Evolutionary conservation across 305 asterid genomes (phyloP).

Genomic region (Plantago lanceolata): DNA sequence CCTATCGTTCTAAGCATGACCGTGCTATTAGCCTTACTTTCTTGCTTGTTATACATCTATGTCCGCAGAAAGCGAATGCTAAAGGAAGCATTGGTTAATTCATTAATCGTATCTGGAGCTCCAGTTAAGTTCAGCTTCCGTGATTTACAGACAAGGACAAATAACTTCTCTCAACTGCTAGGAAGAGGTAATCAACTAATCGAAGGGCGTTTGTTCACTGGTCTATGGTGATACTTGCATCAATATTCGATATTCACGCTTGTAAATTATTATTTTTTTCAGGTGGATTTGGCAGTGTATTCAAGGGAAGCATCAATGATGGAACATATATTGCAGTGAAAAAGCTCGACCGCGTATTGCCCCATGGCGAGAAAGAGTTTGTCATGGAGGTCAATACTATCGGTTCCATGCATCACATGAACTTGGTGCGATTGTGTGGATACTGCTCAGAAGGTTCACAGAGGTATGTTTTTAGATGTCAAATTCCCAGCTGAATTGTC

Average conservation of each 20-base stretch:
- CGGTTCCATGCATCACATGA: constrained; percentile 90
- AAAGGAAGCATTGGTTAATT: constrained; percentile 54
- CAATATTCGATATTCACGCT: constrained; percentile 1
- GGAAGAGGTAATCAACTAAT: constrained; percentile 57
- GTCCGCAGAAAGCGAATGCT: constrained; percentile 46
- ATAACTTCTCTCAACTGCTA: constrained; percentile 54
- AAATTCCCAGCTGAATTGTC: not conserved
- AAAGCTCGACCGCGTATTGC: constrained; percentile 71
- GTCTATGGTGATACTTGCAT: not conserved
- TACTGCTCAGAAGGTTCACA: constrained; percentile 71
- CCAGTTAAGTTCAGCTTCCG: constrained; percentile 65
- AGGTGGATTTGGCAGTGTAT: constrained; percentile 91
- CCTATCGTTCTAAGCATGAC: constrained; percentile 70
- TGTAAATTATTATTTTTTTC: constrained; percentile 21
- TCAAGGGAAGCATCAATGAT: constrained; percentile 63
- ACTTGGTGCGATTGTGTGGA: constrained; percentile 72
- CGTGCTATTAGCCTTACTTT: constrained; percentile 50
- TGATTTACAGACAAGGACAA: constrained; percentile 55
- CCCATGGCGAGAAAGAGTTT: constrained; percentile 82
- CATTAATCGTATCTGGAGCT: constrained; percentile 61
- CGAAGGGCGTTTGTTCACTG: too few species aligned
- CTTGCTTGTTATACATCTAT: constrained; percentile 46
- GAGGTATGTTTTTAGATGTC: constrained; percentile 32
- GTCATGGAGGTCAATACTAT: constrained; percentile 81
- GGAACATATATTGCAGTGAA: constrained; percentile 78